Evolutionary conservation across 148 eudicot species (phyloP).

Genomic region (Amaranthus palmeri): DNA sequence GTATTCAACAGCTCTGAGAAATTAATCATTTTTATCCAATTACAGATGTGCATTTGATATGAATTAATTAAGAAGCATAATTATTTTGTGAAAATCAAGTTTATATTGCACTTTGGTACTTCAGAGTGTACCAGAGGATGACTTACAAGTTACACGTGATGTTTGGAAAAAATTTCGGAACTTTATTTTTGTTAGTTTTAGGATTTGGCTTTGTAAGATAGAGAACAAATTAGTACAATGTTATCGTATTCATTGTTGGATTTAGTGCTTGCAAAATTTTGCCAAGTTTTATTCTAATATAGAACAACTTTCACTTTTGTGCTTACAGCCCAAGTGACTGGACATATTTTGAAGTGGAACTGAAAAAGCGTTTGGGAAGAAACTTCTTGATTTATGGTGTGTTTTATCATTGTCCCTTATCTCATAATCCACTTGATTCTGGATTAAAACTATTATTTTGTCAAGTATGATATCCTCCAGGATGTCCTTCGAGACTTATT

Average conservation of each 20-base stretch:
- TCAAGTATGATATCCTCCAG: neutral
- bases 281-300: neutral
- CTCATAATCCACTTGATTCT: neutral
- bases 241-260: neutral
- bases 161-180: no score
- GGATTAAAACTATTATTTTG: neutral
- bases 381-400: constrained; percentile 84
- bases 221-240: no score
- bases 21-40: no score
- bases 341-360: constrained; percentile 85
- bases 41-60: no score
- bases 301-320: constrained; percentile 15
- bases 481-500: neutral
- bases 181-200: no score
- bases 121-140: no score
- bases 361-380: constrained; percentile 83
- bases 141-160: no score
- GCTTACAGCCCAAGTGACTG: constrained; percentile 95
- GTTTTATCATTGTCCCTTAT: constrained; percentile 12
- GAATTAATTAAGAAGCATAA: no score
- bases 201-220: no score
- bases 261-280: neutral
- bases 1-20: no score
- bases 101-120: no score
- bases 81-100: no score